Percentiles rank a stretch among this genome's conserved stretches.
These are phyloP conservation scores for Starmera caribaea DNA, from an alignment of 805 yeast species.

Conservation along the genomic window DNA sequence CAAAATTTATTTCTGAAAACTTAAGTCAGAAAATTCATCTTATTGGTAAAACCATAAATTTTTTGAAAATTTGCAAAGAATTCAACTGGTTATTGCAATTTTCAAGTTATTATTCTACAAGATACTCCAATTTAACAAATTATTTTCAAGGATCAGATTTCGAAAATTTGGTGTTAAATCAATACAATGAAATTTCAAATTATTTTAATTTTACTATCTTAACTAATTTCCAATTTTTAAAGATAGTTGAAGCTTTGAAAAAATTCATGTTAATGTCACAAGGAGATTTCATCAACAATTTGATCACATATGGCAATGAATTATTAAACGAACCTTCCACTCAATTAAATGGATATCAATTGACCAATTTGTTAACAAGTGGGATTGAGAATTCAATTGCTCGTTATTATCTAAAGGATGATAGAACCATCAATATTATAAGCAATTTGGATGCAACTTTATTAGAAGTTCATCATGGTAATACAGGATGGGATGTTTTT, in stretches of 20 bases:
- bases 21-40: conserved; percentile 41
- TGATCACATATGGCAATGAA: conserved; percentile 45
- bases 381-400: conserved; percentile 50
- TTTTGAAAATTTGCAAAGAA: conserved; percentile 60
- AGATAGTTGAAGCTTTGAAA: conserved; percentile 54
- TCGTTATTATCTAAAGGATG: conserved; percentile 25
- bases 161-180: conserved; percentile 27
- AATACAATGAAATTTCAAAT: conserved; percentile 43
- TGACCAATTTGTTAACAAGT: conserved; percentile 55
- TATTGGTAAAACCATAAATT: conserved; percentile 65
- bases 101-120: conserved; percentile 19
- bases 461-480: conserved; percentile 62
- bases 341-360: conserved; percentile 52
- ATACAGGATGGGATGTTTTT: conserved; percentile 87
- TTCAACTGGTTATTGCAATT: conserved; percentile 49
- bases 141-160: conserved; percentile 10
- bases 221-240: conserved; percentile 35
- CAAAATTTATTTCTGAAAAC: conserved; percentile 31
- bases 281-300: conserved; percentile 72
- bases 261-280: conserved; percentile 59
- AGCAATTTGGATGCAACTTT: conserved; percentile 74
- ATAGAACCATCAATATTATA: conserved; percentile 29
- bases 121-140: conserved; percentile 4
- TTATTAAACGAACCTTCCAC: conserved; percentile 52
- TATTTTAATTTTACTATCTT: conserved; percentile 42